A percentile compares a stretch with the other conserved stretches of the same genome.
phyloP scores from a whole-genome alignment of 1,284 basidiomycete species.

The Melampsora occidentalis region DNA sequence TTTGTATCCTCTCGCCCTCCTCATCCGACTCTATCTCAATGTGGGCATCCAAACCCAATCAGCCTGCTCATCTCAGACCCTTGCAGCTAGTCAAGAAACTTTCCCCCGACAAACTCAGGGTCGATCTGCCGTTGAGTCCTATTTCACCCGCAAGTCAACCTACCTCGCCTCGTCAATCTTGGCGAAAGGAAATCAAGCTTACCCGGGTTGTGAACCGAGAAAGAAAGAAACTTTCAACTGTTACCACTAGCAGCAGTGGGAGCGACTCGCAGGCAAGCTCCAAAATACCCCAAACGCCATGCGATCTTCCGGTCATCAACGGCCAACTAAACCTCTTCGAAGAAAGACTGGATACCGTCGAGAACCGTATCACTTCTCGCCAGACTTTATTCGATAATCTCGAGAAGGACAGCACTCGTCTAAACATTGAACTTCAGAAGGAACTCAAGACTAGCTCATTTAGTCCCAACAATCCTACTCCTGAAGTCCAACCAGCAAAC shows the following conservation, averaged over 20 bases:
- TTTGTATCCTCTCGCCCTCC: too few species aligned
- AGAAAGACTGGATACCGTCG: slow-evolving; percentile 27
- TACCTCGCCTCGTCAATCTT: not conserved
- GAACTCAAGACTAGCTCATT: slow-evolving; percentile 9
- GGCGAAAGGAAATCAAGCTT: slow-evolving; percentile 31
- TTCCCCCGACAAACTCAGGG: not conserved
- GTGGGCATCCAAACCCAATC: too few species aligned
- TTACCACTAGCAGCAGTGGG: slow-evolving; percentile 24
- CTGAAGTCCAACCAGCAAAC: not conserved
- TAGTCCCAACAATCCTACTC: not conserved
- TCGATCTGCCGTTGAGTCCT: not conserved
- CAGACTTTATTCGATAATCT: slow-evolving; percentile 21
- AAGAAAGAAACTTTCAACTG: slow-evolving; percentile 29
- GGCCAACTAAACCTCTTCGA: slow-evolving; percentile 15
- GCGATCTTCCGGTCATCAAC: slow-evolving; percentile 15
- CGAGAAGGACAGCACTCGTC: slow-evolving; percentile 8
- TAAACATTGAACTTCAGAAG: slow-evolving; percentile 22
- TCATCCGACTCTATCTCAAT: too few species aligned
- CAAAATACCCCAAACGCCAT: slow-evolving; percentile 8
- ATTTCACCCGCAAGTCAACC: not conserved
- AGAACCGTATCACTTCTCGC: slow-evolving; percentile 25
- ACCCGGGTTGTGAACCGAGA: slow-evolving; percentile 22
- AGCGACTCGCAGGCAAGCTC: slow-evolving; percentile 16
- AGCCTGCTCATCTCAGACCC: not conserved
- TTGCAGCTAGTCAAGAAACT: not conserved